Conservation (phyloP, 495 filamentous ascomycete species). For the Lasiosphaeria hispida region DNA sequence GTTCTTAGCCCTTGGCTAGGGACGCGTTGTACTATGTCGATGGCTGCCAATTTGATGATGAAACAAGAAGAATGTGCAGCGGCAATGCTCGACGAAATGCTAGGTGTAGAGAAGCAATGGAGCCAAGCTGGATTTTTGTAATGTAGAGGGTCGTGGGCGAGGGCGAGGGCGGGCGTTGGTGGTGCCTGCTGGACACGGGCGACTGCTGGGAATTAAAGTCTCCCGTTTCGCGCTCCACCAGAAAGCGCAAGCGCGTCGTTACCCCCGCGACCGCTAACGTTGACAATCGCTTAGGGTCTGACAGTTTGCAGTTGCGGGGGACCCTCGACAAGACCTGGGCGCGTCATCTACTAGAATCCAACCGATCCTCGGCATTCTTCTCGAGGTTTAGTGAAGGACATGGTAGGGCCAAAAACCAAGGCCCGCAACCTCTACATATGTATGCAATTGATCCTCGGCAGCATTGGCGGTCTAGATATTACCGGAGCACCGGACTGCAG, state of each 20-base stretch:
- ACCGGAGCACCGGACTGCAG: too few species aligned
- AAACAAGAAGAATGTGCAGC: too few species aligned
- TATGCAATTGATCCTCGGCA: too few species aligned
- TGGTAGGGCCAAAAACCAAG: too few species aligned
- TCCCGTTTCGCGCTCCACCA: constrained; percentile 4
- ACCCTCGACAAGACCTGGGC: background rate
- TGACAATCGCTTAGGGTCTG: background rate
- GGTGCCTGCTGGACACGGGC: constrained; percentile 6
- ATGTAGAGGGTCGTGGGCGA: background rate
- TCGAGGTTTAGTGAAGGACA: too few species aligned
- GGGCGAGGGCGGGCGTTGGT: background rate
- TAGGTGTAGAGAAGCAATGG: background rate
- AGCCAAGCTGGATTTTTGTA: background rate
- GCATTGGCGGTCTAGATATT: too few species aligned
- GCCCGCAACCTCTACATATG: too few species aligned
- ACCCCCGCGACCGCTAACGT: constrained; percentile 28
- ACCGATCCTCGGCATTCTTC: background rate
- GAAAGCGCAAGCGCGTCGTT: constrained; percentile 36
- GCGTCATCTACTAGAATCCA: background rate
- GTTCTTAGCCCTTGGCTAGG: too few species aligned
- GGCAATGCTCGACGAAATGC: background rate
- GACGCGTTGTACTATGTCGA: too few species aligned
- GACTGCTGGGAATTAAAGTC: background rate
- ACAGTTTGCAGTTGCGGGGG: background rate
- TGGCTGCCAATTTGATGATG: too few species aligned